These are phyloP conservation scores for Schizonepeta tenuifolia DNA, from an alignment of 257 asterid genomes.

Conservation along the genomic window DNA sequence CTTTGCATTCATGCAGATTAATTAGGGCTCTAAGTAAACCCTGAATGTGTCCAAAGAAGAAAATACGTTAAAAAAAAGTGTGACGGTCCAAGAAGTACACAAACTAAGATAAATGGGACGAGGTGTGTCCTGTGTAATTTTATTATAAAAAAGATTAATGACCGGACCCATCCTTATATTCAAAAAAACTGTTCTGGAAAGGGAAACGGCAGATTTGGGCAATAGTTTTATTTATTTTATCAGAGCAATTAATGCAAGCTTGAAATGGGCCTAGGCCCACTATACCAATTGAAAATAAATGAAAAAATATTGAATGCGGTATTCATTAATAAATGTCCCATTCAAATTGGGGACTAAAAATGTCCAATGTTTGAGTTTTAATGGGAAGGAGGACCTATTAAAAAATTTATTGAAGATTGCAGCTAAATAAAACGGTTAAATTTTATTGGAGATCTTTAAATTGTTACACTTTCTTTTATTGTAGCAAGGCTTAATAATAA, in stretches of 20 bases:
- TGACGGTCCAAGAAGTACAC: too few relatives aligned
- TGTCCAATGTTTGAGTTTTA: neutral
- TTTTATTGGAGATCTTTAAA: too few relatives aligned
- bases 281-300: neutral
- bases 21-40: too few relatives aligned
- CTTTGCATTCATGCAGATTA: too few relatives aligned
- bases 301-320: neutral
- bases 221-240: neutral
- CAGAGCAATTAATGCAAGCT: constrained; percentile 37
- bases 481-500: neutral
- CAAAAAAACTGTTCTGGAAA: neutral
- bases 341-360: constrained; percentile 14
- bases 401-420: neutral
- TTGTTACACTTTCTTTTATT: too few relatives aligned
- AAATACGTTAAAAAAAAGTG: too few relatives aligned
- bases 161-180: neutral
- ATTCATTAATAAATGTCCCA: constrained; percentile 9
- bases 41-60: too few relatives aligned
- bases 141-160: neutral
- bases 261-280: constrained; percentile 42
- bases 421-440: neutral
- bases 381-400: neutral
- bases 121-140: too few relatives aligned
- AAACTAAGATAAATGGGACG: too few relatives aligned
- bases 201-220: neutral